Base-by-base conservation (phyloP, 768 basidiomycete species). In the Ramaria sp. region DNA sequence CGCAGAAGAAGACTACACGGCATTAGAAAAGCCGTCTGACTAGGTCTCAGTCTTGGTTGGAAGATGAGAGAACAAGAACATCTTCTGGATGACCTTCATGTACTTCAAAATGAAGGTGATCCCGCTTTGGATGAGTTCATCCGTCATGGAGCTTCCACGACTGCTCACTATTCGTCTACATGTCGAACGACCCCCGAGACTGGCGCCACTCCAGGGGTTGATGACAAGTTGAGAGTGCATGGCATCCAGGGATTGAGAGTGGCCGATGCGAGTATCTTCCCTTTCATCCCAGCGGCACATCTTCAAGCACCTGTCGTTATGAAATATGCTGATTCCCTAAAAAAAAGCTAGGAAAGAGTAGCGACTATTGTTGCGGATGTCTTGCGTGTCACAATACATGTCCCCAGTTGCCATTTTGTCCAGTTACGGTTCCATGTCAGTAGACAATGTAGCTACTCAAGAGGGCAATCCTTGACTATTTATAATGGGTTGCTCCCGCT, bases 231-330 rank as follows among this genome's bases (percentile, higher is more conserved):
- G 18, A 58, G 65, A 10, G 78, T 78, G 0, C 70, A 78, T 61
- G 78, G 78, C 6, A 63, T 73, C 1, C 38, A 50, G 27, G 70
- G 71, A 47, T 59, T 79, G 32, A 65, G 77, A 39, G 70, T 73
- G 24, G 66, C 66, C 24, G 72, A 72, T 55, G 58, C 62, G 2
- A 63, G 60, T 39, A 59, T 66, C 12, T 66, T 68, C 38, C 71
- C 71, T 0, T 44, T 56, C 5, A 63, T 70, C 25, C 54, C 63
- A 7, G 62, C 63, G 9, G 53, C 63, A 7, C 72, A 73, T 59
- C 58, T 62, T 2, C 63, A 64, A 62, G 70, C 71, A 2, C 64
- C 68, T 3, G 63, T 62, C 4, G 67, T 65, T 32, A 32, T 32
- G 30, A 32, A 32, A 10, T 32, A 10, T 32, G 30, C 30, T 3